A percentile compares a stretch with the other conserved stretches of the same genome.
These are phyloP conservation scores for Diaporthe destruens DNA, from an alignment of 2,329 filamentous ascomycete species.

Conservation along the genomic window DNA sequence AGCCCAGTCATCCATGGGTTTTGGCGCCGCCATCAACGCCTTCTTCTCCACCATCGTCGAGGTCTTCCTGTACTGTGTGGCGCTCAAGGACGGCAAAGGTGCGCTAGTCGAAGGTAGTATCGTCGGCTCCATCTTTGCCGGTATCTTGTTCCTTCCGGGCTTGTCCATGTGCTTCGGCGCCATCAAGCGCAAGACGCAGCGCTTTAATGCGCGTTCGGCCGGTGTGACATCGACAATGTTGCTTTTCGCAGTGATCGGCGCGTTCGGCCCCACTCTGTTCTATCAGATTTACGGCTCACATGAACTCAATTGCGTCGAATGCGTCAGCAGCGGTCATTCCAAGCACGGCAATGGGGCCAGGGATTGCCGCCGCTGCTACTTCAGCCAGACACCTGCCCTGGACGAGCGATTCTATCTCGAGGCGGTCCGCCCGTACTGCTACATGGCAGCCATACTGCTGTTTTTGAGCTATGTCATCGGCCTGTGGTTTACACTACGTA, in stretches of 20 bases:
- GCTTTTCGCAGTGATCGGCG: constrained; percentile 93
- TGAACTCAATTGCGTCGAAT: constrained; percentile 86
- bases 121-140: constrained; percentile 97
- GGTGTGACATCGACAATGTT: constrained; percentile 98
- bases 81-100: constrained; percentile 90
- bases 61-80: constrained; percentile 97
- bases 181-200: constrained; percentile 96
- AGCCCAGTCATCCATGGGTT: constrained; percentile 97
- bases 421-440: constrained; percentile 93
- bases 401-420: constrained; percentile 90
- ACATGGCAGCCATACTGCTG: constrained; percentile 84
- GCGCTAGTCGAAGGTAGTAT: constrained; percentile 96
- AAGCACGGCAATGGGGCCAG: constrained; percentile 58
- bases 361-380: constrained; percentile 94
- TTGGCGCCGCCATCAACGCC: constrained; percentile 96
- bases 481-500: constrained; percentile 93
- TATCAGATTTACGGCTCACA: constrained; percentile 99
- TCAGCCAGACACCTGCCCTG: constrained; percentile 86
- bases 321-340: constrained; percentile 61
- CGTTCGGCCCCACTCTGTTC: constrained; percentile 95
- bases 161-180: constrained; percentile 99
- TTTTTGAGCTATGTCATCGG: constrained; percentile 96
- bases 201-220: constrained; percentile 96
- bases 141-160: constrained; percentile 93
- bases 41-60: constrained; percentile 99